Percentiles rank a stretch among this genome's conserved stretches.
Evolutionary conservation across 139 green algal genomes (phyloP).

Genomic region (Auxenochlorella pyrenoidosa): DNA sequence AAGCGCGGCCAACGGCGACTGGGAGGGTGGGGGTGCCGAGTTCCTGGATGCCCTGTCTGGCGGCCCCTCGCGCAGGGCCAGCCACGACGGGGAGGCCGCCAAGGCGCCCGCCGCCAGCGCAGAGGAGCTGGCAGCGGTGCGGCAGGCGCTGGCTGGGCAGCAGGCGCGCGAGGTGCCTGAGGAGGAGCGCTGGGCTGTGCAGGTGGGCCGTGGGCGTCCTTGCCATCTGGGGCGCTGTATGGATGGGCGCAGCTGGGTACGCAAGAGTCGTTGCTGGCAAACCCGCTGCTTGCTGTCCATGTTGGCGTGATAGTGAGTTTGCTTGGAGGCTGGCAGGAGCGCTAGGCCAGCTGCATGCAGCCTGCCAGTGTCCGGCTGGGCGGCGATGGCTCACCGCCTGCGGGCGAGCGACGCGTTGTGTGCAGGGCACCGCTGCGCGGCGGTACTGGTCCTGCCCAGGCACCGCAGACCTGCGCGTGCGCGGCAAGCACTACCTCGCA

Average conservation of each 20-base stretch:
- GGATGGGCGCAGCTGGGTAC: background rate
- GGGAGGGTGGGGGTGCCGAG: background rate
- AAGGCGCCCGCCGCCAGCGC: background rate
- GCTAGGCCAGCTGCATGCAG: too few relatives aligned
- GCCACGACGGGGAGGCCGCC: background rate
- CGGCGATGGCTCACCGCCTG: too few relatives aligned
- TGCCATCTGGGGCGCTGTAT: background rate
- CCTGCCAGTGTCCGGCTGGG: too few relatives aligned
- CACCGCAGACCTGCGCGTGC: slow-evolving; percentile 48
- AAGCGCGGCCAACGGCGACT: background rate
- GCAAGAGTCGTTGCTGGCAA: too few relatives aligned
- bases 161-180: slow-evolving; percentile 11
- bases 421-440: slow-evolving; percentile 42
- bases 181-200: slow-evolving; percentile 29
- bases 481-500: slow-evolving; percentile 47
- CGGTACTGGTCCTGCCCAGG: slow-evolving; percentile 65
- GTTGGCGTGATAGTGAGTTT: too few relatives aligned
- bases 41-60: background rate
- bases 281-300: too few relatives aligned
- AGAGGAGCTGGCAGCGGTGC: slow-evolving; percentile 13
- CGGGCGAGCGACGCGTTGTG: too few relatives aligned
- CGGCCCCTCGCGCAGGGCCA: background rate
- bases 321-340: too few relatives aligned
- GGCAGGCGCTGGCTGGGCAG: background rate
- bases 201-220: background rate